Percentiles rank a stretch among this genome's conserved stretches.
Conservation (phyloP, 2,329 filamentous ascomycete species). For the Coleophoma eucalyptorum region DNA sequence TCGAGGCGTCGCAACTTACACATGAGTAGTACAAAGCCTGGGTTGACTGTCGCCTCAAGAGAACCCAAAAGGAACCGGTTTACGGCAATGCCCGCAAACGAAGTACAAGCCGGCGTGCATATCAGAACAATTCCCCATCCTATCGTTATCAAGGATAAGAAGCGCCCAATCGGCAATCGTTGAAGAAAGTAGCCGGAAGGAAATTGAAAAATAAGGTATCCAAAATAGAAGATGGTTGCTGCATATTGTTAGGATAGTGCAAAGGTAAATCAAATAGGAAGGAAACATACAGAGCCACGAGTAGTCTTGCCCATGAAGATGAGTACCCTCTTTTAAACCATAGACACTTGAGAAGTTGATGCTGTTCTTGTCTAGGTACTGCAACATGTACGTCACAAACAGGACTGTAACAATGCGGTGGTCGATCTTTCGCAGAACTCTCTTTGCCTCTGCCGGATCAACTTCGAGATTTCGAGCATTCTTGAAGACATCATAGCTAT, state of each 20-base stretch:
- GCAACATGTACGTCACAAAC: conserved; percentile 54
- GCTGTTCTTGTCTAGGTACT: conserved; percentile 58
- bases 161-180: conserved; percentile 42
- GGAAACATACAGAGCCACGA: conserved; percentile 38
- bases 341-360: conserved; percentile 48
- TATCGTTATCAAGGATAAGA: conserved; percentile 39
- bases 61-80: conserved; percentile 63
- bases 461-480: conserved; percentile 20
- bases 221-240: conserved; percentile 46
- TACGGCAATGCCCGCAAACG: conserved; percentile 57
- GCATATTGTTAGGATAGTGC: conserved; percentile 11
- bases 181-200: conserved; percentile 42
- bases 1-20: conserved; percentile 16
- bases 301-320: conserved; percentile 45
- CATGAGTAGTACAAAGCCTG: conserved; percentile 47
- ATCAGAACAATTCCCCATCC: conserved; percentile 45
- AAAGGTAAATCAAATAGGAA: conserved; percentile 13
- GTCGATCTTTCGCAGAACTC: conserved; percentile 53
- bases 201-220: conserved; percentile 41
- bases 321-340: conserved; percentile 40
- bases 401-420: conserved; percentile 49
- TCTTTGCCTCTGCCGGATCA: conserved; percentile 23
- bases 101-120: conserved; percentile 45
- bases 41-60: conserved; percentile 59
- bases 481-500: conserved; percentile 33